Base-by-base conservation (phyloP, 129 eudicot genomes). In the Gnaphalium uliginosum region DNA sequence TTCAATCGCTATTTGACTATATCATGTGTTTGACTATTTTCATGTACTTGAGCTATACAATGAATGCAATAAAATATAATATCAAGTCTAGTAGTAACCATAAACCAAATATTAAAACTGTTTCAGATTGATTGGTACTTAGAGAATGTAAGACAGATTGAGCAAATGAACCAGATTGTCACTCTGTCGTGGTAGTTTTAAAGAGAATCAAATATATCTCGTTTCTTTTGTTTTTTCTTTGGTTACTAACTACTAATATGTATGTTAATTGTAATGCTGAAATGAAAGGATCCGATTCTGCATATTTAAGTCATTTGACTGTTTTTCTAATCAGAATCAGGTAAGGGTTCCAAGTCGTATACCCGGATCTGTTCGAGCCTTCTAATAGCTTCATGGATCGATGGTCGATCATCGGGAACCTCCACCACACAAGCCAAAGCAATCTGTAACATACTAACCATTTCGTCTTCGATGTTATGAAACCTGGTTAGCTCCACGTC, bases 371-470 rank as follows among this genome's bases (percentile, higher is more conserved):
- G 66, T 18, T 26, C 33, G 22, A 61, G 7, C 76, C 14, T 21
- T 7, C 15, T 59, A 3, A 37, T 68, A 56, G 33, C 39, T 23
- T 72, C 54, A 11, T 37, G 51, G 15, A 72, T 72, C 2, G 64
- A 0, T 5, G 75, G 75, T 30, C 75, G 63, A 26, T 6, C 35
- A 71, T 30, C 39, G 7, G 67, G 76, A 19, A 21, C 67, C 7
- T 14, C 22, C 50, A 10, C 62, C 53, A 35, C 54, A 57, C 68
- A 58, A 4, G 67, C 8, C 67, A 23, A 19, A 32, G 67, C 76
- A 32, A 72, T 72, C 23, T 57, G 67, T 66, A 72, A 72, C 67
- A 72, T 10, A 32, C 59, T 53, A 15, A 33, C 66, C 56, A 72
- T 32, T 32, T 57, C 56, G 4, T 35, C 66, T 57, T 58, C 54